Conservation (phyloP, 2,329 filamentous ascomycete genomes). For the Kalaharituber pfeilii region DNA sequence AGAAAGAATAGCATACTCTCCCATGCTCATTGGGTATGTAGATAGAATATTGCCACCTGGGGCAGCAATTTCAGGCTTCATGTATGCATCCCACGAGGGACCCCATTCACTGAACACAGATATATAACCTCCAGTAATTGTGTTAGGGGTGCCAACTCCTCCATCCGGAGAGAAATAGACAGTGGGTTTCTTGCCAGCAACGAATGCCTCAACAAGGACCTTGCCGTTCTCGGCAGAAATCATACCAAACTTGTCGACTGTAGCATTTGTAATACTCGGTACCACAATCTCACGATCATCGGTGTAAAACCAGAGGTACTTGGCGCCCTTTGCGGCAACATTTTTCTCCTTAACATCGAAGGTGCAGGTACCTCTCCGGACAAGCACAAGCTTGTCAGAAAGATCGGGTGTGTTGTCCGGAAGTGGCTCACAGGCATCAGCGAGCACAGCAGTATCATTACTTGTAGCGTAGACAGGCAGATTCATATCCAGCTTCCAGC, state of each 20-base stretch:
- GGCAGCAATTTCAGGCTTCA: constrained; percentile 40
- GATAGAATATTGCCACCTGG: constrained; percentile 42
- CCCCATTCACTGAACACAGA: constrained; percentile 43
- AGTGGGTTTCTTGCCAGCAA: constrained; percentile 10
- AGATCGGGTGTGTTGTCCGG: constrained; percentile 41
- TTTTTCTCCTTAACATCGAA: constrained; percentile 39
- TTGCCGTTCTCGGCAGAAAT: constrained; percentile 12
- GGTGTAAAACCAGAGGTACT: constrained; percentile 28
- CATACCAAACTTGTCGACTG: constrained; percentile 10
- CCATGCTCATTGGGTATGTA: constrained; percentile 34
- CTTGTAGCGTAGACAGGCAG: constrained; percentile 10
- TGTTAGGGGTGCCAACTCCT: constrained; percentile 6
- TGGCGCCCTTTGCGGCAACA: constrained; percentile 38
- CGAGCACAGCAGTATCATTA: constrained; percentile 23
- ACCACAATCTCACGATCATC: neutral
- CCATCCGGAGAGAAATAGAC: constrained; percentile 1
- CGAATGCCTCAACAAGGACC: constrained; percentile 18
- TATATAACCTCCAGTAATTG: constrained; percentile 34
- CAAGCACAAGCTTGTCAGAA: constrained; percentile 39
- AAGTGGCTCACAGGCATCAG: constrained; percentile 37
- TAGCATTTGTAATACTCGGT: neutral
- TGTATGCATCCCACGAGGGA: constrained; percentile 40
- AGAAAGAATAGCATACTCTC: constrained; percentile 35
- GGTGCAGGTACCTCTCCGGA: constrained; percentile 41
- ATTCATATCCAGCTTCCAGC: constrained; percentile 2